These are phyloP conservation scores for Astraeus odoratus DNA, from an alignment of 768 basidiomycete species.

Conservation along the genomic window DNA sequence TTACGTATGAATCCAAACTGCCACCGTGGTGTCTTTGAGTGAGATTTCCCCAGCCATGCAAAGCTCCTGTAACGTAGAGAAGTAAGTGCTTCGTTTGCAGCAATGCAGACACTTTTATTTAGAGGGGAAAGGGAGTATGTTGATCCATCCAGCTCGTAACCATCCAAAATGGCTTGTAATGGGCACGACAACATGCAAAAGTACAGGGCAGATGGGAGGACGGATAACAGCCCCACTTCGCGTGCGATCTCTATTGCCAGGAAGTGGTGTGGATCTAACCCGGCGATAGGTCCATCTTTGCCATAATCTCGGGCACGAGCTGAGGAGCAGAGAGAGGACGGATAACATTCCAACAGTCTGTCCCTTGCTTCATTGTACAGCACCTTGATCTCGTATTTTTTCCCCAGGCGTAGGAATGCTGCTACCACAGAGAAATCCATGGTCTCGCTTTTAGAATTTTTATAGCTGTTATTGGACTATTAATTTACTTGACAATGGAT, in stretches of 20 bases:
- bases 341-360: background rate
- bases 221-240: background rate
- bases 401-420: constrained; percentile 11
- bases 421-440: constrained; percentile 6
- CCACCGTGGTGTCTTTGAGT: background rate
- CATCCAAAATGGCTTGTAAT: background rate
- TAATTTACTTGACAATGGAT: background rate
- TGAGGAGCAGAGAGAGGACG: background rate
- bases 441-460: background rate
- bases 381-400: constrained; percentile 12
- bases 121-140: background rate
- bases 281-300: background rate
- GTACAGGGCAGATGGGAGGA: background rate
- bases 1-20: background rate
- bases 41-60: background rate
- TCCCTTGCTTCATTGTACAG: constrained; percentile 8
- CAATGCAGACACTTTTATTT: background rate
- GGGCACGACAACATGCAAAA: background rate
- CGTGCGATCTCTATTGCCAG: background rate
- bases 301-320: background rate
- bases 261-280: constrained; percentile 10
- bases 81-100: background rate
- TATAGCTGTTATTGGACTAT: constrained; percentile 2
- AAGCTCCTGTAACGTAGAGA: background rate
- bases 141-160: background rate